Percentiles rank a stretch among this genome's conserved stretches.
phyloP scores from a whole-genome alignment of 805 yeast species.

The Candida hungchunana region DNA sequence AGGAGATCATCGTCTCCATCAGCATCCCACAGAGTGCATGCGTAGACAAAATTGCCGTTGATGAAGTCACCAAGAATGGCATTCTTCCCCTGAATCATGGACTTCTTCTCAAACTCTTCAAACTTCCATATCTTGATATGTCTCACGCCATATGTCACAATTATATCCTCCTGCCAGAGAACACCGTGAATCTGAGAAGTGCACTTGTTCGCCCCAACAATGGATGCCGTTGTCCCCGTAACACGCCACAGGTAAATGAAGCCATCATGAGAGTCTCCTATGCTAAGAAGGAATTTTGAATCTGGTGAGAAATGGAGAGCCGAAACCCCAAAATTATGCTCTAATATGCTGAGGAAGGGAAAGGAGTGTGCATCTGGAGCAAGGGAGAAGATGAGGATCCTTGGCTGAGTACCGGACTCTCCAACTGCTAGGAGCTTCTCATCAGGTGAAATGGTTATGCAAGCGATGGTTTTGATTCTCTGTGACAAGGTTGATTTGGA shows the following conservation, averaged over 20 bases:
- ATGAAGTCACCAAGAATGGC: constrained; percentile 48
- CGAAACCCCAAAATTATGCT: constrained; percentile 64
- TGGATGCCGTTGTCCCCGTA: constrained; percentile 26
- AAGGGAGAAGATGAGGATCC: constrained; percentile 55
- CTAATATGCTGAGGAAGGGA: constrained; percentile 53
- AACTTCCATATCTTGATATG: constrained; percentile 60
- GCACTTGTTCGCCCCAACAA: constrained; percentile 56
- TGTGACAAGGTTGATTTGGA: constrained; percentile 22
- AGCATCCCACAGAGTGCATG: constrained; percentile 24
- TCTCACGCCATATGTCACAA: constrained; percentile 58
- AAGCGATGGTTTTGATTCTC: constrained; percentile 48
- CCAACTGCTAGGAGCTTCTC: constrained; percentile 58
- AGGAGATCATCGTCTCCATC: constrained; percentile 20
- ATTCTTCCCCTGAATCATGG: constrained; percentile 52
- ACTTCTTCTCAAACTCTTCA: constrained; percentile 26
- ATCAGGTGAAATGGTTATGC: constrained; percentile 57
- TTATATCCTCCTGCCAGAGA: constrained; percentile 45
- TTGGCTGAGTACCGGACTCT: constrained; percentile 65
- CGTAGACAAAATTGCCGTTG: constrained; percentile 44
- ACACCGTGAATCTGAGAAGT: constrained; percentile 53
- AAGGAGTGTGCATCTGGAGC: constrained; percentile 41
- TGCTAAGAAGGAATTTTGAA: constrained; percentile 50
- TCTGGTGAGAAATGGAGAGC: constrained; percentile 54
- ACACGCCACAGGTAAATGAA: constrained; percentile 58
- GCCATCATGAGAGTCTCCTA: constrained; percentile 70